Percentiles rank a stretch among this genome's conserved stretches.
These are phyloP conservation scores for Macrolepiota dolichaula DNA, from an alignment of 768 basidiomycete species.

Conservation along the genomic window DNA sequence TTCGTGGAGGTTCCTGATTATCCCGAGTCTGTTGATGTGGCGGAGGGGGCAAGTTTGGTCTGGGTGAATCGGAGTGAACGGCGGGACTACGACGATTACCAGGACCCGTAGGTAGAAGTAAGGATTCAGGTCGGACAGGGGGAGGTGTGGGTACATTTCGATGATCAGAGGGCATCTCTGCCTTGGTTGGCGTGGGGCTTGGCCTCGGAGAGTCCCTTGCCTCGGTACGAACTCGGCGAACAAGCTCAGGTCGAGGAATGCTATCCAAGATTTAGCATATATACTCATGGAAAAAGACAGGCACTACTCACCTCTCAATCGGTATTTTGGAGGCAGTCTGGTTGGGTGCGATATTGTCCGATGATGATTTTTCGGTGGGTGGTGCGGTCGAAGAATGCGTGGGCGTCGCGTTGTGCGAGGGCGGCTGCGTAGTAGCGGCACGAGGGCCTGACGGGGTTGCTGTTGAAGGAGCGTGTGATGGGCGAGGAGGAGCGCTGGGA, in stretches of 20 bases:
- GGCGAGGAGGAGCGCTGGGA: slow-evolving; percentile 22
- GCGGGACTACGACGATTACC: slow-evolving; percentile 12
- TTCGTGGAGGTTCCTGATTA: slow-evolving; percentile 31
- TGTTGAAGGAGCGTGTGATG: slow-evolving; percentile 25
- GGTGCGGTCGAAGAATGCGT: slow-evolving; percentile 22
- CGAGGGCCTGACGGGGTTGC: slow-evolving; percentile 53
- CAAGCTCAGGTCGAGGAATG: slow-evolving; percentile 77
- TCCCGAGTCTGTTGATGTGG: slow-evolving; percentile 11
- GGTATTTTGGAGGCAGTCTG: slow-evolving; percentile 38
- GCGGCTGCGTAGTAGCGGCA: slow-evolving; percentile 34
- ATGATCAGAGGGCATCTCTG: slow-evolving; percentile 11
- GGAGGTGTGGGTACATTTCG: slow-evolving; percentile 8
- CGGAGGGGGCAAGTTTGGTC: slow-evolving; percentile 5
- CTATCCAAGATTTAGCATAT: slow-evolving; percentile 31
- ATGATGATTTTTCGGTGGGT: not conserved
- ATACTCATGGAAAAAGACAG: not conserved
- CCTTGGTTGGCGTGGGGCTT: slow-evolving; percentile 12
- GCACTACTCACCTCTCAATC: slow-evolving; percentile 60
- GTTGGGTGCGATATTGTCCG: not conserved
- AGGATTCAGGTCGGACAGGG: slow-evolving; percentile 7
- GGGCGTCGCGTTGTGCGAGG: slow-evolving; percentile 23
- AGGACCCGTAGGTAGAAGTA: slow-evolving; percentile 9
- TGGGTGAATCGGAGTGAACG: slow-evolving; percentile 4
- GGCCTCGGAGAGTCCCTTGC: slow-evolving; percentile 32
- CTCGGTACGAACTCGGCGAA: slow-evolving; percentile 54